These are phyloP conservation scores for Chlamydomonas sp. DNA, from an alignment of 139 green algal species.

Conservation along the genomic window DNA sequence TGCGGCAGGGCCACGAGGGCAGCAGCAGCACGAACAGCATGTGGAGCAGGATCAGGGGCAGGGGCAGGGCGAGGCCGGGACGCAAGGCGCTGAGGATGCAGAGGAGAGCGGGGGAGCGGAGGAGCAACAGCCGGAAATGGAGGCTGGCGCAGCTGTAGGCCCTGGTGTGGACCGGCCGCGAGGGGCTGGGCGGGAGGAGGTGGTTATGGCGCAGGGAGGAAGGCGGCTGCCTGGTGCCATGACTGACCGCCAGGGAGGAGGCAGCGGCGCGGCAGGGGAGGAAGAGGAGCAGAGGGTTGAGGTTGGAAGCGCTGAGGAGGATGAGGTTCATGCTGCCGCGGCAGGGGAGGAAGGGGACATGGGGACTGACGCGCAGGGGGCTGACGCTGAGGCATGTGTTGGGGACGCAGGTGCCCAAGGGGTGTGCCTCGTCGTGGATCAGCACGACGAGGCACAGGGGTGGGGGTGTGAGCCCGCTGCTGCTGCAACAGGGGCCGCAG, in stretches of 20 bases:
- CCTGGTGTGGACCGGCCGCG: background rate
- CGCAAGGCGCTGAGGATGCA: background rate
- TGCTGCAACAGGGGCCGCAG: background rate
- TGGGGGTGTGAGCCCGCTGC: background rate
- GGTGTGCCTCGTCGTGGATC: too few relatives aligned
- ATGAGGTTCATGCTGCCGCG: background rate
- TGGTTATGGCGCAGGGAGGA: background rate
- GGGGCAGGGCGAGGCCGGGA: background rate
- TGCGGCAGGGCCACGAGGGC: background rate
- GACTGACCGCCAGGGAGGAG: background rate
- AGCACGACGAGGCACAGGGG: background rate
- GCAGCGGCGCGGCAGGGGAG: background rate
- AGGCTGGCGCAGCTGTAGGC: background rate
- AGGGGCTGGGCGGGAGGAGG: background rate
- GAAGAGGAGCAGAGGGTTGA: background rate
- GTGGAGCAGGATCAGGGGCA: conserved; percentile 18
- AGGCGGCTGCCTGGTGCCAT: background rate
- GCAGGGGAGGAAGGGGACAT: background rate
- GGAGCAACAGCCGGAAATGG: background rate
- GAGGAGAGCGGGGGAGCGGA: conserved; percentile 29
- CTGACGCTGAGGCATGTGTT: background rate
- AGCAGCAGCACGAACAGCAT: conserved; percentile 8
- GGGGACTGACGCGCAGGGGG: background rate
- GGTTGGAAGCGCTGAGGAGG: background rate
- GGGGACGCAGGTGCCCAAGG: too few relatives aligned